A percentile compares a stretch with the other conserved stretches of the same genome.
phyloP scores from a whole-genome alignment of 2,329 filamentous ascomycete genomes.

The Trichoderma atroviride region DNA sequence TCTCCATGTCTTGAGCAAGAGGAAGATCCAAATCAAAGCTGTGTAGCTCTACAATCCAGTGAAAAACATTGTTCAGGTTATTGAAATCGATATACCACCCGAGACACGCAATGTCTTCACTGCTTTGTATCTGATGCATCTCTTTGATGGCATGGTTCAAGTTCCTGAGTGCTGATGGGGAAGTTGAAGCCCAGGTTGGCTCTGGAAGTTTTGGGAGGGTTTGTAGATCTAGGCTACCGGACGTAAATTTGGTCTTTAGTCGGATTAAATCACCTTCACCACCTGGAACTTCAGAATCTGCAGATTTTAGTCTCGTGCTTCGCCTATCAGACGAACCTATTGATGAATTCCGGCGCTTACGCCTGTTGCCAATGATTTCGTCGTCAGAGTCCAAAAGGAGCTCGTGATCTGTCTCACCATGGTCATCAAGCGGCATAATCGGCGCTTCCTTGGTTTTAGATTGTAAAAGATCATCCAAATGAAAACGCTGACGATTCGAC shows the following conservation, averaged over 20 bases:
- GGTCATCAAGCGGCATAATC: constrained; percentile 12
- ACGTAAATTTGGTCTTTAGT: constrained; percentile 57
- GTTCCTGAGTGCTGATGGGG: constrained; percentile 33
- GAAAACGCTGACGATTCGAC: background rate
- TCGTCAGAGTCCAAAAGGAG: constrained; percentile 34
- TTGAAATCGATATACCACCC: constrained; percentile 81
- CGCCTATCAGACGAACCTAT: background rate
- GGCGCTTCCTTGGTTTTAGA: background rate
- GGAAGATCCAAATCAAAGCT: constrained; percentile 72
- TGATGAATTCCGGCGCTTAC: constrained; percentile 17
- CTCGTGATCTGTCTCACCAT: constrained; percentile 30
- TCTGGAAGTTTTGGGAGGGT: constrained; percentile 63
- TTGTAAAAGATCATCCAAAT: background rate
- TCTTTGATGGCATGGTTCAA: constrained; percentile 58
- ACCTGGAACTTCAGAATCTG: background rate
- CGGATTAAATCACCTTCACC: background rate
- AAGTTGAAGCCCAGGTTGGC: constrained; percentile 38
- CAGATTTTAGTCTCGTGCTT: constrained; percentile 27
- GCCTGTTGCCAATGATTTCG: background rate
- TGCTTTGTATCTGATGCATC: constrained; percentile 65
- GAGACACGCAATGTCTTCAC: constrained; percentile 63
- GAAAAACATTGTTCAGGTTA: constrained; percentile 74
- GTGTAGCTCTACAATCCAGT: constrained; percentile 90
- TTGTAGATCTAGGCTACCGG: constrained; percentile 64
- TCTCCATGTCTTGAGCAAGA: constrained; percentile 74